Evolutionary conservation across 306 rosid genomes (phyloP).

Genomic region (Carpinus fangiana): DNA sequence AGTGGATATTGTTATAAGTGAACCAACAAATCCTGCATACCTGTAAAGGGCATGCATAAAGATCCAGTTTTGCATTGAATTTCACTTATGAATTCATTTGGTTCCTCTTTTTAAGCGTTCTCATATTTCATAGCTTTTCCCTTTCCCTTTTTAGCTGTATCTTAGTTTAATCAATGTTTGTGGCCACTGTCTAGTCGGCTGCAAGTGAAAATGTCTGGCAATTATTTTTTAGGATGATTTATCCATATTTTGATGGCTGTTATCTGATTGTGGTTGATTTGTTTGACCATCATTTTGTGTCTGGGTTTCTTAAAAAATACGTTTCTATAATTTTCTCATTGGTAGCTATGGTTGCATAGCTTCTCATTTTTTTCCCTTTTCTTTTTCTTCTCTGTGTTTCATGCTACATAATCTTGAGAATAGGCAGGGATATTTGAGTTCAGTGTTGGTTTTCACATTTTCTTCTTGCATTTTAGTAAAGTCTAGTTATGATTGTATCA

Average conservation of each 20-base stretch:
- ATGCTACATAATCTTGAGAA: constrained; percentile 13
- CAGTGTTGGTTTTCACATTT: constrained; percentile 4
- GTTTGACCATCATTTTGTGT: background rate
- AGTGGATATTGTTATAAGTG: background rate
- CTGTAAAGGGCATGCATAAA: background rate
- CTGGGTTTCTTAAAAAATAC: background rate
- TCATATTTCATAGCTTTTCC: background rate
- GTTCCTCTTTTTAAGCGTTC: background rate
- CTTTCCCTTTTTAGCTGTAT: background rate
- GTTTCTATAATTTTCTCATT: constrained; percentile 5
- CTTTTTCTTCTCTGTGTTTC: constrained; percentile 1
- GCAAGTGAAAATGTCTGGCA: background rate
- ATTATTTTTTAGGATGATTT: constrained; percentile 2
- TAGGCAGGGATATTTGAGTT: background rate
- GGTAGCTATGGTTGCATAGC: constrained; percentile 2
- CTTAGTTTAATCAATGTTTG: background rate
- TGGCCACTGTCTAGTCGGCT: background rate
- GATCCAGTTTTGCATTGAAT: background rate
- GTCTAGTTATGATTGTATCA: background rate
- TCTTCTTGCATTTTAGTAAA: background rate
- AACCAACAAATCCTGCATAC: background rate
- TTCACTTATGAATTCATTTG: background rate
- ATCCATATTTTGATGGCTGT: background rate
- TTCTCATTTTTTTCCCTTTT: background rate
- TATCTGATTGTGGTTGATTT: background rate